Evolutionary conservation across 345 rosid genomes (phyloP), one percentile per base, ranked within the genome.

Genomic region (Balakata baccata): DNA sequence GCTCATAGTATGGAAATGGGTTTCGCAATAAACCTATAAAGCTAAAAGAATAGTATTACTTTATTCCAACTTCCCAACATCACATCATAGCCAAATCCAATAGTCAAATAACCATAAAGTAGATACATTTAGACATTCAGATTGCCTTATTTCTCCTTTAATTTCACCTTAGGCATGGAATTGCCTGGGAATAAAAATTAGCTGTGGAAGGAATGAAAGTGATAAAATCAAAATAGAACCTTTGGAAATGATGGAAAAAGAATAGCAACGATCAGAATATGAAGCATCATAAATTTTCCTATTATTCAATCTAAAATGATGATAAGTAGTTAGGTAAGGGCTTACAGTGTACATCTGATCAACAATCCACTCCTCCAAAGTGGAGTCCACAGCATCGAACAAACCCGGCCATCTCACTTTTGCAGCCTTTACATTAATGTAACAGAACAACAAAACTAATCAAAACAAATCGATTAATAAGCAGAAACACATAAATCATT

Each of bases 281-380:
- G 66, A 62, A 64, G 25, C 59, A 54, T 23, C 23, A 54, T 54
- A 6, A 54, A 25, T 54, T n/a, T 20, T 6, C 10, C n/a, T 3
- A 22, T 54, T 54, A 25, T 54, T 54, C 37, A 58, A 58, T 58
- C 11, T 22, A 23, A 54, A 62, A 62, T 17, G n/a, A 39, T 16
- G 18, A 5, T 23, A 8, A 51, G 47, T 8, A 38, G 34, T 25
- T 20, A 74, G 10, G 18, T 10, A 62, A 41, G 39, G 56, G 71
- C 85, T 82, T 86, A 94, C 97, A 0, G 41, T 83, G 85, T 85
- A 80, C 97, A 94, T 92, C 82, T 94, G 97, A 61, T 89, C 93
- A 17, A 88, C 88, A 74, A 94, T 84, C 98, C 98, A 94, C 57
- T 84, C 90, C 87, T 88, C 95, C 75, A 80, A 41, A 58, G 75